phyloP scores from a whole-genome alignment of 768 basidiomycete genomes.

The Leccinellum luteum region DNA sequence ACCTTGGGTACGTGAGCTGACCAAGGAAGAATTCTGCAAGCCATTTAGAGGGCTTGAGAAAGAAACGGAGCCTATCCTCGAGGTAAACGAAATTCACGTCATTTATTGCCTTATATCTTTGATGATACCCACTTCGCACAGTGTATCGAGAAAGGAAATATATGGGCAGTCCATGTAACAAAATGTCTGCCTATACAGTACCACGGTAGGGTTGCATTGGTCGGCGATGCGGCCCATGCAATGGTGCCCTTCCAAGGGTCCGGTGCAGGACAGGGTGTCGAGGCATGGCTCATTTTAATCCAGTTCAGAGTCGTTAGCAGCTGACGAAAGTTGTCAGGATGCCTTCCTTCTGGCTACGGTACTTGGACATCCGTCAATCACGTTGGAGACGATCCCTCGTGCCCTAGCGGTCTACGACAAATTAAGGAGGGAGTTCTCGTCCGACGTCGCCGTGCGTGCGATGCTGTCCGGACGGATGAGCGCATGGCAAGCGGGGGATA shows the following conservation, averaged over 20 bases:
- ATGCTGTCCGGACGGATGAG: slow-evolving; percentile 16
- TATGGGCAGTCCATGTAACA: slow-evolving; percentile 65
- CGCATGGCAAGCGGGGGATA: slow-evolving; percentile 13
- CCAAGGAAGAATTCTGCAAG: slow-evolving; percentile 42
- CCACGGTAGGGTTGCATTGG: slow-evolving; percentile 49
- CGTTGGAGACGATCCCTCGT: slow-evolving; percentile 35
- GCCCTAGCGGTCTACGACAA: slow-evolving; percentile 48
- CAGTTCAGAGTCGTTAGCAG: background rate
- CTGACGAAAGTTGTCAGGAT: slow-evolving; percentile 24
- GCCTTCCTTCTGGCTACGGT: slow-evolving; percentile 36
- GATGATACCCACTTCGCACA: slow-evolving; percentile 20
- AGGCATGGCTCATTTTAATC: slow-evolving; percentile 27
- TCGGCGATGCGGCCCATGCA: slow-evolving; percentile 44
- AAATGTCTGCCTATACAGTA: slow-evolving; percentile 50
- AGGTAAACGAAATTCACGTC: slow-evolving; percentile 36
- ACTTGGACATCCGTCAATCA: slow-evolving; percentile 42
- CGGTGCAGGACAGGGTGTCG: slow-evolving; percentile 43
- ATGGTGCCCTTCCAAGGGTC: slow-evolving; percentile 45
- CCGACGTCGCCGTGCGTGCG: slow-evolving; percentile 31
- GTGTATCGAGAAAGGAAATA: slow-evolving; percentile 50
- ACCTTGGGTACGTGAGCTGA: slow-evolving; percentile 49
- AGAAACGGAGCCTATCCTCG: slow-evolving; percentile 54
- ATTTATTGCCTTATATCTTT: background rate
- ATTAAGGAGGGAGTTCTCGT: slow-evolving; percentile 47
- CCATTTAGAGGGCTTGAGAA: slow-evolving; percentile 56